These are phyloP conservation scores for Aphanomyces stellatus DNA, from an alignment of 352 stramenopile species.

Conservation along the genomic window DNA sequence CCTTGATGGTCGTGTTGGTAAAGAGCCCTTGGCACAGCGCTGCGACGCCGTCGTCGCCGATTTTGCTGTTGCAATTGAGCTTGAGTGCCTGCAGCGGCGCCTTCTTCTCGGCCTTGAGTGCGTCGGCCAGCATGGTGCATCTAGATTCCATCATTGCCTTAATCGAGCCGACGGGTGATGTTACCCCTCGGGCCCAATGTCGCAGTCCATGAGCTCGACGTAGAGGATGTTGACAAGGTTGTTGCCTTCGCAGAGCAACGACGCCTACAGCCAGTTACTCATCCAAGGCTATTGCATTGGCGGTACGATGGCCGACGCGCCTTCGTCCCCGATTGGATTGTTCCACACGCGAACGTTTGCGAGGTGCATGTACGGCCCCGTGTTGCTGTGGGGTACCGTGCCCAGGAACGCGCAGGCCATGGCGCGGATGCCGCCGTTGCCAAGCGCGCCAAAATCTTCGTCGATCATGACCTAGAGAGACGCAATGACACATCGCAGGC, in stretches of 20 bases:
- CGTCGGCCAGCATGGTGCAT: constrained; percentile 46
- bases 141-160: constrained; percentile 17
- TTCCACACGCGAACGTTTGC: constrained; percentile 77
- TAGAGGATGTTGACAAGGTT: constrained; percentile 53
- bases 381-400: constrained; percentile 48
- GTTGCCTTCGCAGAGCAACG: constrained; percentile 16
- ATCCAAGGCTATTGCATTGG: background rate
- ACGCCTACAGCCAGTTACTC: background rate
- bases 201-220: constrained; percentile 68
- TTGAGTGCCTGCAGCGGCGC: constrained; percentile 63
- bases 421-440: constrained; percentile 51
- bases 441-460: constrained; percentile 49
- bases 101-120: constrained; percentile 39
- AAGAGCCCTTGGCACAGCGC: constrained; percentile 63
- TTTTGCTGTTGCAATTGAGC: constrained; percentile 57
- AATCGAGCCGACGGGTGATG: background rate
- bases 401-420: constrained; percentile 63
- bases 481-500: background rate
- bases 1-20: constrained; percentile 54
- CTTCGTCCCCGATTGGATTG: constrained; percentile 68
- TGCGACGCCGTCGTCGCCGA: constrained; percentile 43
- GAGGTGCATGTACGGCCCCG: constrained; percentile 52
- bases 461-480: constrained; percentile 59
- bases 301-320: constrained; percentile 51
- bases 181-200: constrained; percentile 48